Evolutionary conservation across 140 eudicot genomes (phyloP), one percentile per base, ranked within the genome.

Genomic region (Stevia rebaudiana): DNA sequence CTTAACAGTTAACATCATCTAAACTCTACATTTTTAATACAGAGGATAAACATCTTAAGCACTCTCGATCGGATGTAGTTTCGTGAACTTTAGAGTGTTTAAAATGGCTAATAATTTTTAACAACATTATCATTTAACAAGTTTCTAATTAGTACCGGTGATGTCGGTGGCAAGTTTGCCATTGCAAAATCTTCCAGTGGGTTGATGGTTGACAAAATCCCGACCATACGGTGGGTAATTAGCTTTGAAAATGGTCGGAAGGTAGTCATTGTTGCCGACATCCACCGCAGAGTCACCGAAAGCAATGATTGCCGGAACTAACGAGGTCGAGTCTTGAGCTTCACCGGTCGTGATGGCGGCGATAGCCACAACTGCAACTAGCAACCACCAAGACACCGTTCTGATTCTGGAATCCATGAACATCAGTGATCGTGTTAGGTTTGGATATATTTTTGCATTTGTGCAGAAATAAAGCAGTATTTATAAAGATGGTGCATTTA

Each of bases 141-240:
- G n/a, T n/a, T n/a, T n/a, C n/a, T n/a, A n/a, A n/a, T 61, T 43
- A 13, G 16, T 67, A 68, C 99, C 99, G 44, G 99, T 92, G 58
- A 94, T 83, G 51, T 94, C 99, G 35, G 99, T 85, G 65, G 97
- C 99, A 52, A 94, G 60, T 83, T 85, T 94, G 28, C 99, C 99
- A 80, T 94, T 85, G 80, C 97, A 88, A 61, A 94, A 94, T 63
- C 99, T 85, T 21, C 99, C 99, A 0, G 99, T 94, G 22, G 99
- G 66, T 57, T 85, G 59, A 3, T 78, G 80, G 62, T 74, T 78
- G 25, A 8, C 55, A 68, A 88, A 94, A 67, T 94, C 99, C 28
- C 97, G 81, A 3, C 99, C 99, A 42, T 94, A 94, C 11, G 99
- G 99, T 3, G 97, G 96, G 51, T 88, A 83, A 72, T 94, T 71